A percentile compares a stretch with the other conserved stretches of the same genome.
phyloP scores from a whole-genome alignment of 345 rosid genomes.

The Lepidium africanum region DNA sequence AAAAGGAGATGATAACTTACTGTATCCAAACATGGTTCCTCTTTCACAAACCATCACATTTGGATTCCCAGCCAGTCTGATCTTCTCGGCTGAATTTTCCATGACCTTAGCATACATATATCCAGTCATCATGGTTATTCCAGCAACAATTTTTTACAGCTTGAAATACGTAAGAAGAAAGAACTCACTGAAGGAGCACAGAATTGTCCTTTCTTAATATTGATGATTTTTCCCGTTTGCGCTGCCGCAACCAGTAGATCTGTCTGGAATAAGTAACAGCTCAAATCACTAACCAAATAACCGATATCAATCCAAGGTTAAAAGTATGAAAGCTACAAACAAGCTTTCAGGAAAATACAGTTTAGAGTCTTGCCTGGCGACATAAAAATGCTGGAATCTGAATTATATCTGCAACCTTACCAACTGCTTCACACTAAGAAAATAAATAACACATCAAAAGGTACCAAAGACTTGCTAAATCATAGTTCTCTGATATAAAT shows the following conservation, averaged over 20 bases:
- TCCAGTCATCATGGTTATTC: constrained; percentile 5
- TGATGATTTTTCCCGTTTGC: constrained; percentile 84
- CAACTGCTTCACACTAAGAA: constrained; percentile 76
- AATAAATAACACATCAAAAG: constrained; percentile 12
- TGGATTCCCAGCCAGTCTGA: constrained; percentile 87
- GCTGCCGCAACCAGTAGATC: constrained; percentile 97
- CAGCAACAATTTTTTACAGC: not conserved
- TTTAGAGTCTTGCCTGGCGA: constrained; percentile 61
- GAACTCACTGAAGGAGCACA: constrained; percentile 84
- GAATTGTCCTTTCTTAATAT: constrained; percentile 93
- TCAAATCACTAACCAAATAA: constrained; percentile 6
- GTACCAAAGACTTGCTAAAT: constrained; percentile 9
- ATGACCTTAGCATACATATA: constrained; percentile 54
- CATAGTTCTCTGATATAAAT: not conserved
- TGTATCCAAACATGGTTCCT: constrained; percentile 98
- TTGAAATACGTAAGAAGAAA: constrained; percentile 13
- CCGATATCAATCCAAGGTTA: not conserved
- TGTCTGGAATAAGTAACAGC: constrained; percentile 46
- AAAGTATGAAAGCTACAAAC: constrained; percentile 7
- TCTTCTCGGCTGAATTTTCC: constrained; percentile 83
- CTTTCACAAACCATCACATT: constrained; percentile 97
- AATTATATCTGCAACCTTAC: constrained; percentile 85
- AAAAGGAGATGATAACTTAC: constrained; percentile 45
- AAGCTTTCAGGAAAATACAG: not conserved
- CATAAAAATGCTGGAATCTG: constrained; percentile 97